A percentile compares a stretch with the other conserved stretches of the same genome.
Evolutionary conservation across 1,139 yeast species (phyloP).

Genomic region (Pichia sp.): DNA sequence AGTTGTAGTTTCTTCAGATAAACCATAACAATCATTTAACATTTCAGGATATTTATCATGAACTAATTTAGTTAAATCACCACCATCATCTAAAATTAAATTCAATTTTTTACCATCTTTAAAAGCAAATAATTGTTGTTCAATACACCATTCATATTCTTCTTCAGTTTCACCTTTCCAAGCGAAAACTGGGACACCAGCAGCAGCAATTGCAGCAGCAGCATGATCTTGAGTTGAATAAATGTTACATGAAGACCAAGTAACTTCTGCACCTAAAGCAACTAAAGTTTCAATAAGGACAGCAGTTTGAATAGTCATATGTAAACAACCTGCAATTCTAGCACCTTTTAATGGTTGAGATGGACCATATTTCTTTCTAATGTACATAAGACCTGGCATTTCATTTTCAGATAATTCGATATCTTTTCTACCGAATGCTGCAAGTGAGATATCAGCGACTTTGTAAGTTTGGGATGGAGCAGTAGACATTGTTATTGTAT

Average conservation of each 20-base stretch:
- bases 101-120: conserved; percentile 93
- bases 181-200: conserved; percentile 99
- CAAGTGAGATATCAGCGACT: conserved; percentile 97
- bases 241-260: conserved; percentile 99
- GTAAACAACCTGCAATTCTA: conserved; percentile 98
- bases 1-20: conserved; percentile 99
- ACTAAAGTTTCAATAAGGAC: conserved; percentile 95
- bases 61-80: conserved; percentile 94
- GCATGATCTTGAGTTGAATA: conserved; percentile 99
- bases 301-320: conserved; percentile 99
- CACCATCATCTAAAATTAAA: conserved; percentile 99
- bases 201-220: conserved; percentile 99
- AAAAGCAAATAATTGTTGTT: conserved; percentile 98
- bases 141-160: conserved; percentile 99
- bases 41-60: conserved; percentile 98
- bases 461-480: conserved; percentile 71
- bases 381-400: conserved; percentile 99
- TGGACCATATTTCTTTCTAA: conserved; percentile 86
- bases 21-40: conserved; percentile 92
- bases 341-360: conserved; percentile 98
- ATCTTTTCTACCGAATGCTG: conserved; percentile 99
- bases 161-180: conserved; percentile 99
- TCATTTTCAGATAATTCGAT: conserved; percentile 98
- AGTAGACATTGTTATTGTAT: conserved; percentile 38
- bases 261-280: conserved; percentile 99